Evolutionary conservation across 495 filamentous ascomycete species (phyloP).

Genomic region (Aspergillus indologenus): DNA sequence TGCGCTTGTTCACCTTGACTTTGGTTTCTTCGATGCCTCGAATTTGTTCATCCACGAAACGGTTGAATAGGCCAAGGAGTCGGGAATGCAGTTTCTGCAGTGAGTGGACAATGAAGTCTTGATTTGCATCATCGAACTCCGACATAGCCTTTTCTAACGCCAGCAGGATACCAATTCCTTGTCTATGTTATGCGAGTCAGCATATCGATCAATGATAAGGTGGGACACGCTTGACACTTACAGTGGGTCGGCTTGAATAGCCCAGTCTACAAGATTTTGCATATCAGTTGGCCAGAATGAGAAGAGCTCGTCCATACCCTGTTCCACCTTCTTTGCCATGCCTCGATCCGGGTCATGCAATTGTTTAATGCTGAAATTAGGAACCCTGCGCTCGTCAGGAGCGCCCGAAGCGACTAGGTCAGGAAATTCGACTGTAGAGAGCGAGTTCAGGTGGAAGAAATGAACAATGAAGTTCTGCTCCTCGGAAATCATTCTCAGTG

Average conservation of each 20-base stretch:
- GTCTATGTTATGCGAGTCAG: constrained; percentile 42
- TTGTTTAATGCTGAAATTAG: constrained; percentile 66
- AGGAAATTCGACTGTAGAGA: constrained; percentile 72
- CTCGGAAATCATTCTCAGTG: constrained; percentile 72
- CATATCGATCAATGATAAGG: background rate
- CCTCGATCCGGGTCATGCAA: constrained; percentile 80
- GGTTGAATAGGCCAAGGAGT: constrained; percentile 72
- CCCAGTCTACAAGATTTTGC: constrained; percentile 82
- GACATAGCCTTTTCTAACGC: constrained; percentile 73
- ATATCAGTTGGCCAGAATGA: constrained; percentile 75
- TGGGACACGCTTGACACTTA: constrained; percentile 43
- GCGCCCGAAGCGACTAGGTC: constrained; percentile 65
- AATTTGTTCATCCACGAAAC: constrained; percentile 92
- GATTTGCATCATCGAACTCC: constrained; percentile 79
- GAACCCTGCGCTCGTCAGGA: constrained; percentile 64
- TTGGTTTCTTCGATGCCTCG: constrained; percentile 98
- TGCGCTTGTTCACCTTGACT: constrained; percentile 97
- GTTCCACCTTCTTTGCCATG: constrained; percentile 72
- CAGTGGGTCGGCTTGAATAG: constrained; percentile 73
- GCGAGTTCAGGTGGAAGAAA: constrained; percentile 85
- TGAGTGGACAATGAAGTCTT: constrained; percentile 80
- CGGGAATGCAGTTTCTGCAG: constrained; percentile 77
- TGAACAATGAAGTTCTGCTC: constrained; percentile 95
- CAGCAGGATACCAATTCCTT: constrained; percentile 84
- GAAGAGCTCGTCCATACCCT: constrained; percentile 85